These are phyloP conservation scores for Selenicereus undatus DNA, from an alignment of 148 eudicot genomes.

Conservation along the genomic window DNA sequence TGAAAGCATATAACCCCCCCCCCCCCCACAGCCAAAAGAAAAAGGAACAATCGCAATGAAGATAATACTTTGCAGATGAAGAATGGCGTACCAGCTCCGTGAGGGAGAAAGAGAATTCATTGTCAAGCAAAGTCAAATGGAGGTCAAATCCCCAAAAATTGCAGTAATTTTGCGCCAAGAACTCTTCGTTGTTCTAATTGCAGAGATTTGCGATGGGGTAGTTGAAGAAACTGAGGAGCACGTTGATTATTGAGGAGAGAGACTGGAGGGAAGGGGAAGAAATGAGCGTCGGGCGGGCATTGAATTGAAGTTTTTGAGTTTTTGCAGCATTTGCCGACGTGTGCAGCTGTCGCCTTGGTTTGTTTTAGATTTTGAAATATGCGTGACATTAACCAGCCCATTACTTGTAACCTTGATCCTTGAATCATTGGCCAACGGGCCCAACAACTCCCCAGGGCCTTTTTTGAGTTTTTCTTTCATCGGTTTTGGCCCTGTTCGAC, in stretches of 20 bases:
- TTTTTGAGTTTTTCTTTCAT: too few relatives aligned
- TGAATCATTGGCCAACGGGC: too few relatives aligned
- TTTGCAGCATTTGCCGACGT: too few relatives aligned
- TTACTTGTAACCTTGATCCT: neutral
- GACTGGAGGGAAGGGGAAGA: neutral
- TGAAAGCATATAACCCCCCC: neutral
- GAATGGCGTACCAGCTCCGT: neutral
- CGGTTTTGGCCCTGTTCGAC: too few relatives aligned
- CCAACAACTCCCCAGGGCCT: too few relatives aligned
- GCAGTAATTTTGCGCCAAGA: neutral
- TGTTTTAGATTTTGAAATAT: neutral
- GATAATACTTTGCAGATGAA: neutral
- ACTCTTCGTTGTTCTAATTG: neutral
- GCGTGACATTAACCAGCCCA: neutral
- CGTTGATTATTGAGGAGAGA: neutral
- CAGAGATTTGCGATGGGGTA: neutral
- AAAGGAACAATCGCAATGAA: neutral
- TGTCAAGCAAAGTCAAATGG: neutral
- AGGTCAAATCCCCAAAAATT: neutral
- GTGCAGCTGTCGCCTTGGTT: too few relatives aligned
- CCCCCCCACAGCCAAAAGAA: neutral
- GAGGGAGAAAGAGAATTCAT: neutral
- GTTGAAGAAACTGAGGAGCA: neutral
- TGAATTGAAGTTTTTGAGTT: neutral
- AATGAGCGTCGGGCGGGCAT: neutral